Conservation (phyloP, 2,329 filamentous ascomycete species). For the Fragosphaeria purpurea region DNA sequence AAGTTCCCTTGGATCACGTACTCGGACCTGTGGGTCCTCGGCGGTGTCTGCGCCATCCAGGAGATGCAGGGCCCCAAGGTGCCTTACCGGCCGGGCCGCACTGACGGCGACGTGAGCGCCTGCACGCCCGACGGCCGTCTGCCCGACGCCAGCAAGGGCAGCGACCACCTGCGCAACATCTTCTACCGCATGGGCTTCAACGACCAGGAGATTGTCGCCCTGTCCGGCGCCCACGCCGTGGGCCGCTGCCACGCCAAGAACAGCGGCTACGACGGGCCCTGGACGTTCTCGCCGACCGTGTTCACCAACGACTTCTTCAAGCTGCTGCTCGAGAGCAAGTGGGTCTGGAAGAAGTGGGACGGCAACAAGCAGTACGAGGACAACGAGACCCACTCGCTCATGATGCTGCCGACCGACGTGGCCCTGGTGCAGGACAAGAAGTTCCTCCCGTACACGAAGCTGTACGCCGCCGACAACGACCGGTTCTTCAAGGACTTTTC, state of each 20-base stretch:
- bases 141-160: slow-evolving; percentile 60
- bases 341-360: slow-evolving; percentile 84
- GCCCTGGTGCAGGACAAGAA: slow-evolving; percentile 78
- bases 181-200: slow-evolving; percentile 97
- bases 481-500: slow-evolving; percentile 91
- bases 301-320: slow-evolving; percentile 94
- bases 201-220: slow-evolving; percentile 90
- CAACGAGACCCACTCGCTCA: slow-evolving; percentile 73
- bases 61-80: slow-evolving; percentile 88
- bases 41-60: slow-evolving; percentile 75
- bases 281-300: slow-evolving; percentile 85
- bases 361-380: slow-evolving; percentile 88
- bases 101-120: slow-evolving; percentile 66
- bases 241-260: slow-evolving; percentile 82
- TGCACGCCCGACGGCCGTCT: slow-evolving; percentile 91
- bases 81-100: slow-evolving; percentile 79
- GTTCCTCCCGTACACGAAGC: slow-evolving; percentile 70
- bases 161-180: slow-evolving; percentile 78
- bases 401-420: slow-evolving; percentile 96
- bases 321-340: slow-evolving; percentile 83
- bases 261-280: slow-evolving; percentile 78
- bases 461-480: slow-evolving; percentile 85
- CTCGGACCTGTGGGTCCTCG: slow-evolving; percentile 94
- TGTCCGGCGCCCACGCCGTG: slow-evolving; percentile 75
- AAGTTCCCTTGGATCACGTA: slow-evolving; percentile 94